A percentile compares a stretch with the other conserved stretches of the same genome.
These are phyloP conservation scores for Chamaenerion angustifolium DNA, from an alignment of 345 rosid species.

Conservation along the genomic window DNA sequence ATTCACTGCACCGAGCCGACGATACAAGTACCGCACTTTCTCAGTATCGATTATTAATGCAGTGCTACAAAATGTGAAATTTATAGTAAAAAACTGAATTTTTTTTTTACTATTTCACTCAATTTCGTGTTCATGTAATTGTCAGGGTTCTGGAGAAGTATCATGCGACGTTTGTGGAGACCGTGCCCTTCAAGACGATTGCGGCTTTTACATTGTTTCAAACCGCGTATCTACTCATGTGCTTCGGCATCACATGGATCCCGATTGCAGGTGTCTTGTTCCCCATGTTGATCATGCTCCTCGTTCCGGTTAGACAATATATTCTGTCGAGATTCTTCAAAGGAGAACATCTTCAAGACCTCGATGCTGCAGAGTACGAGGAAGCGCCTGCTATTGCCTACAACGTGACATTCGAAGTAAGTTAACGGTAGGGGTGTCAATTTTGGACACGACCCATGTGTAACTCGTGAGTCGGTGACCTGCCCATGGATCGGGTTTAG, in stretches of 20 bases:
- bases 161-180: constrained; percentile 53
- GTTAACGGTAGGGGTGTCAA: no score
- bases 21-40: constrained; percentile 59
- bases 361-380: constrained; percentile 71
- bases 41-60: not conserved
- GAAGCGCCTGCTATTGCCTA: constrained; percentile 55
- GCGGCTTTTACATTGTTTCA: constrained; percentile 55
- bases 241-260: constrained; percentile 74
- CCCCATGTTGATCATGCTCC: constrained; percentile 67
- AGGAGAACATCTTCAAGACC: constrained; percentile 57
- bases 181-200: constrained; percentile 53
- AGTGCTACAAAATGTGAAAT: not conserved
- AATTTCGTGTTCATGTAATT: constrained; percentile 5
- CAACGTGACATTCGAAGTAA: constrained; percentile 41
- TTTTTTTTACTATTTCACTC: no score
- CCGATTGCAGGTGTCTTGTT: constrained; percentile 70
- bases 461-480: no score
- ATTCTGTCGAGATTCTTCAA: constrained; percentile 55
- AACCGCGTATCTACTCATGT: constrained; percentile 41
- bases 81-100: not conserved
- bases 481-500: no score
- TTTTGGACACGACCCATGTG: no score
- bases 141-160: constrained; percentile 45
- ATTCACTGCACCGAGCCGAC: constrained; percentile 78
- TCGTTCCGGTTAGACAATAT: constrained; percentile 58